These are phyloP conservation scores for Arthrobotrys sinensis DNA, from an alignment of 2,329 filamentous ascomycete species.

Conservation along the genomic window DNA sequence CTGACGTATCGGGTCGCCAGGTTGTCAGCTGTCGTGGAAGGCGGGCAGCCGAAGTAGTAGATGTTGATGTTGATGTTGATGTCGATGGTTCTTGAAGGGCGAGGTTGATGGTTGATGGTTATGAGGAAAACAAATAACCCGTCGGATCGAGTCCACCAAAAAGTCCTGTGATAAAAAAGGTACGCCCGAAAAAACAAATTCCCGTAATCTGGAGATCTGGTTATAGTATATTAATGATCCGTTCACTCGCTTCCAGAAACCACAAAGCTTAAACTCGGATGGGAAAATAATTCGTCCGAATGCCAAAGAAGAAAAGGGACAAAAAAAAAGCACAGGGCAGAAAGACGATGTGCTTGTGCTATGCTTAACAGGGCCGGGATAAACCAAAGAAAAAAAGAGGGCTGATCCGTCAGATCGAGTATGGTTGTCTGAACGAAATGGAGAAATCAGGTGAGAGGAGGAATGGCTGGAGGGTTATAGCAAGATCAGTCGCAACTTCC, in stretches of 20 bases:
- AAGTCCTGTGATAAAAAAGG: not conserved
- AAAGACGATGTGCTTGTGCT: conserved; percentile 50
- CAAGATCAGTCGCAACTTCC: conserved; percentile 43
- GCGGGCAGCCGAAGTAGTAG: not conserved
- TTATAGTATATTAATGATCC: conserved; percentile 27
- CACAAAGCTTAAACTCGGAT: conserved; percentile 59
- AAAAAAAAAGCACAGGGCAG: conserved; percentile 55
- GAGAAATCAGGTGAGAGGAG: conserved; percentile 56
- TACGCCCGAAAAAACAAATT: conserved; percentile 29
- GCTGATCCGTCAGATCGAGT: conserved; percentile 14
- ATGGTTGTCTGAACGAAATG: conserved; percentile 23
- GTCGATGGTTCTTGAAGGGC: not conserved
- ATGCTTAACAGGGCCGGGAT: not conserved
- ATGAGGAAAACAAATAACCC: conserved; percentile 23
- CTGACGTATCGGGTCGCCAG: conserved; percentile 33
- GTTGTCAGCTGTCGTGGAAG: conserved; percentile 37
- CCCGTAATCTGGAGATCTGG: conserved; percentile 35
- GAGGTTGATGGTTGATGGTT: conserved; percentile 1
- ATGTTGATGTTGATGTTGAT: not conserved
- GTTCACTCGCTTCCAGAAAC: conserved; percentile 57
- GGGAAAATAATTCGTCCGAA: conserved; percentile 51
- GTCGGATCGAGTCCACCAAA: conserved; percentile 23
- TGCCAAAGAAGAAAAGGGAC: conserved; percentile 52
- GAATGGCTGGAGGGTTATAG: conserved; percentile 35
- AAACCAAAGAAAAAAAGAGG: conserved; percentile 13